phyloP scores from a whole-genome alignment of 148 eudicot genomes.

The Rhododendron mucronatum region DNA sequence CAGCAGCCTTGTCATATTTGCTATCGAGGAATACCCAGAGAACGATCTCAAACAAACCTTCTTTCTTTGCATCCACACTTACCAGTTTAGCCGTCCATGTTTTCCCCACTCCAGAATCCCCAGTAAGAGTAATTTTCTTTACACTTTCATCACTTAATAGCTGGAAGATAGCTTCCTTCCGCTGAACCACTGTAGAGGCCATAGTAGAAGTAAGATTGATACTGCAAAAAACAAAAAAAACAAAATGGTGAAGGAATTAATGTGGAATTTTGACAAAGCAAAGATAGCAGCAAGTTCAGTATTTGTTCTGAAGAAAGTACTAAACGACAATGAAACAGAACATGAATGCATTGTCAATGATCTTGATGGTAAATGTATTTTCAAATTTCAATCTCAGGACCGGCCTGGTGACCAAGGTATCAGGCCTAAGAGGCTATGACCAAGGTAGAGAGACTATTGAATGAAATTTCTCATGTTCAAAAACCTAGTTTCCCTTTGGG shows the following conservation, averaged over 20 bases:
- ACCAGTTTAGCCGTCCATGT: conserved; percentile 8
- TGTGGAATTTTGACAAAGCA: background rate
- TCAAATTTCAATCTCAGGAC: no score
- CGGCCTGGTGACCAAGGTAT: no score
- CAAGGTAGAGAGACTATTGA: no score
- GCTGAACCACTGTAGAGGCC: background rate
- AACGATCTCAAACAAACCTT: background rate
- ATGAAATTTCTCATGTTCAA: no score
- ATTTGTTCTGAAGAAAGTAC: background rate
- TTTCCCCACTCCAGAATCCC: conserved; percentile 14
- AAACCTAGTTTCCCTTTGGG: no score
- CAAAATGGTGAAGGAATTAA: no score
- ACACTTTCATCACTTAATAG: background rate
- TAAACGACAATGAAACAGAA: background rate
- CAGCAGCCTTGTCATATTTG: background rate
- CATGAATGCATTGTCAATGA: background rate
- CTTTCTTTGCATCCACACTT: conserved; percentile 1
- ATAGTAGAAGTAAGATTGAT: background rate
- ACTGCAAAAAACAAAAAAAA: no score
- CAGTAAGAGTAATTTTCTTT: background rate
- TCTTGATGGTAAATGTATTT: background rate
- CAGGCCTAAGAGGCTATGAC: no score
- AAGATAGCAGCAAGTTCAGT: background rate
- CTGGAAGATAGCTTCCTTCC: background rate
- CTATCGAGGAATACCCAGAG: conserved; percentile 5